Base-by-base conservation (phyloP, 805 yeast genomes). In the Myxozyma neglecta region DNA sequence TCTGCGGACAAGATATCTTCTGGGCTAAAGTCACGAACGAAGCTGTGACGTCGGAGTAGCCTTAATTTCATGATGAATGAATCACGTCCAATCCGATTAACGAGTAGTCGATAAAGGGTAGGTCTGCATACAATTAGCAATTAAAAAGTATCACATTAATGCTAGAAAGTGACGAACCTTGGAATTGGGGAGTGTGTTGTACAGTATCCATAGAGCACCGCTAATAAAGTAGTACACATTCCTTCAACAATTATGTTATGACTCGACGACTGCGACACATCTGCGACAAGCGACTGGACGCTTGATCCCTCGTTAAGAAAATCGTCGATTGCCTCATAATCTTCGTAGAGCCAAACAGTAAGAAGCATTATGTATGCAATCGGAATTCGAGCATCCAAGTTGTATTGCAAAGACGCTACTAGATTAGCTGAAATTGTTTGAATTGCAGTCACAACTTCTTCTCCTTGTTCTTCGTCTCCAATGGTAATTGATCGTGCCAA, bases 351-450 rank as follows among this genome's bases (percentile, higher is more conserved):
- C 92, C 96, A 89, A 9, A 80, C 79, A 0, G 86, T 81, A 45
- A 94, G 77, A 10, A 93, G 78, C 84, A 88, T 86, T 37, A 89
- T 73, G 66, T 90, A 92, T 0, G 94, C 89, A 45, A 90, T 80
- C 0, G 96, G 80, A 7, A 89, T 84, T 62, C 97, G 80, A 1
- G 90, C 86, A 71, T 93, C 97, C 5, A 62, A 60, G 44, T 74
- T 75, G 40, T 80, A 76, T 13, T 83, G 81, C 36, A 92, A 74
- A 0, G 87, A 79, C 0, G 91, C 81, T 0, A 89, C 79, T 36
- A 92, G 75, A 29, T 90, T 81, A 49, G 92, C 96, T 0, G 92
- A 79, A 43, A 90, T 77, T 0, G 96, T 89, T 70, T 88, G 96
- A 13, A 93, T 81, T 1, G 88, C 79, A 29, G 83, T 77, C 71